Percentiles rank a stretch among this genome's conserved stretches.
Conservation (phyloP, 768 basidiomycete species). For the Agaricus blazei region DNA sequence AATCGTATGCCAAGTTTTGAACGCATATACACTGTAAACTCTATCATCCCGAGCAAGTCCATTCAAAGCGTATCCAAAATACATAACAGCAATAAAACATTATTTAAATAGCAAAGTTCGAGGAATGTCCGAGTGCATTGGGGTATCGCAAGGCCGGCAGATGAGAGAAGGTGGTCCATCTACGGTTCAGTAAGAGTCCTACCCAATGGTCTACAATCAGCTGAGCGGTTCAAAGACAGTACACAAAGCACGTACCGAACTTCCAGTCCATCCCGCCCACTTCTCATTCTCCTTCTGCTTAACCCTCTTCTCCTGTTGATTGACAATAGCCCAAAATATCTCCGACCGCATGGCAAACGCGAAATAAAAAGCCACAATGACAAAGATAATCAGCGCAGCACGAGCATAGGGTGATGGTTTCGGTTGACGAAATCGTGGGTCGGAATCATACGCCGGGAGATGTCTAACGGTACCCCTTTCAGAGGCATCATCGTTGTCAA, state of each 20-base stretch:
- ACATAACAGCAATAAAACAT: too few relatives aligned
- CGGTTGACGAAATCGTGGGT: slow-evolving; percentile 31
- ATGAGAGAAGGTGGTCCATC: background rate
- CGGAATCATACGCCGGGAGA: slow-evolving; percentile 12
- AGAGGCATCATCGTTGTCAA: background rate
- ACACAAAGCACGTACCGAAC: background rate
- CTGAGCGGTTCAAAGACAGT: background rate
- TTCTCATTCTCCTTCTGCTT: background rate
- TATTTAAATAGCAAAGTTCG: too few relatives aligned
- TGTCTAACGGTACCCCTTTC: slow-evolving; percentile 4
- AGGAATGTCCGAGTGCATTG: background rate
- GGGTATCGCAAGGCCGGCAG: background rate
- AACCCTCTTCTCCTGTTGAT: slow-evolving; percentile 3
- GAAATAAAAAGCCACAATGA: slow-evolving; percentile 32
- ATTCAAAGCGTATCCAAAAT: too few relatives aligned
- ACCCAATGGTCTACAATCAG: background rate
- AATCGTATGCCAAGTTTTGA: too few relatives aligned
- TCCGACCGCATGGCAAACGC: slow-evolving; percentile 23
- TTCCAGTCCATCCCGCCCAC: slow-evolving; percentile 6
- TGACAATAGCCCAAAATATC: slow-evolving; percentile 1
- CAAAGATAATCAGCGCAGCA: slow-evolving; percentile 27
- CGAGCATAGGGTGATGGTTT: slow-evolving; percentile 35
- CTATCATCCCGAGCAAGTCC: too few relatives aligned
- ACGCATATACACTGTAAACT: too few relatives aligned
- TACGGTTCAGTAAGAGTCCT: background rate